Evolutionary conservation across 2,329 filamentous ascomycete genomes (phyloP).

Genomic region (Rachicladosporium sp.): DNA sequence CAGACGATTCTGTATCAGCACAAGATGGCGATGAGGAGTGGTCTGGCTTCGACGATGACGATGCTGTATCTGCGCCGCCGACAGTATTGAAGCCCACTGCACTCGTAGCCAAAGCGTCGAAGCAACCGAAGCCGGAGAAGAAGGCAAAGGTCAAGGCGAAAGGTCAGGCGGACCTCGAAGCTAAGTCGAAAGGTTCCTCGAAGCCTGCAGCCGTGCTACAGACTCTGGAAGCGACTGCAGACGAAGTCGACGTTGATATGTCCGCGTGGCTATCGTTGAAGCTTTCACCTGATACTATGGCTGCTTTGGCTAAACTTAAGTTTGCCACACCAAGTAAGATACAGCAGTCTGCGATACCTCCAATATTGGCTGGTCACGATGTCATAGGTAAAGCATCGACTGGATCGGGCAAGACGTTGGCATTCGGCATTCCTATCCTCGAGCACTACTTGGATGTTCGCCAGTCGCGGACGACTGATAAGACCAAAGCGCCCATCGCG

Average conservation of each 20-base stretch:
- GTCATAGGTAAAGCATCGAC: constrained; percentile 94
- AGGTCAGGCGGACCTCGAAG: constrained; percentile 1
- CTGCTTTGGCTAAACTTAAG: constrained; percentile 63
- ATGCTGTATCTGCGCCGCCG: constrained; percentile 16
- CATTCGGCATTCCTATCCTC: constrained; percentile 86
- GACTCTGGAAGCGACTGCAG: constrained; percentile 33
- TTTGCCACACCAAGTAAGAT: constrained; percentile 75
- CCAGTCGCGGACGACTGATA: constrained; percentile 12
- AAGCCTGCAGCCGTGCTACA: constrained; percentile 35
- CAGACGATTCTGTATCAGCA: constrained; percentile 17
- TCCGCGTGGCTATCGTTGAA: constrained; percentile 67
- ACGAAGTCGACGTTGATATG: constrained; percentile 53
- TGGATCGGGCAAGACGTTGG: constrained; percentile 90
- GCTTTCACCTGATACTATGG: constrained; percentile 59
- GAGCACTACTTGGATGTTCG: constrained; percentile 58
- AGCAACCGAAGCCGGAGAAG: constrained; percentile 12
- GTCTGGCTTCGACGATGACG: constrained; percentile 44
- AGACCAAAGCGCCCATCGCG: constrained; percentile 45
- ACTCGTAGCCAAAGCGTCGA: constrained; percentile 15
- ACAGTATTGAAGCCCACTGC: constrained; percentile 7
- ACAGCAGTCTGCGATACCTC: constrained; percentile 66
- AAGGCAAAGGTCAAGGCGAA: constrained; percentile 13
- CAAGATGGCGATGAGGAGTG: constrained; percentile 43
- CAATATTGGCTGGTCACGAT: constrained; percentile 72
- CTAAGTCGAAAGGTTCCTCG: not conserved